Percentiles rank a stretch among this genome's conserved stretches.
phyloP scores from a whole-genome alignment of 1,139 yeast genomes.

The Geotrichum histeridarum region DNA sequence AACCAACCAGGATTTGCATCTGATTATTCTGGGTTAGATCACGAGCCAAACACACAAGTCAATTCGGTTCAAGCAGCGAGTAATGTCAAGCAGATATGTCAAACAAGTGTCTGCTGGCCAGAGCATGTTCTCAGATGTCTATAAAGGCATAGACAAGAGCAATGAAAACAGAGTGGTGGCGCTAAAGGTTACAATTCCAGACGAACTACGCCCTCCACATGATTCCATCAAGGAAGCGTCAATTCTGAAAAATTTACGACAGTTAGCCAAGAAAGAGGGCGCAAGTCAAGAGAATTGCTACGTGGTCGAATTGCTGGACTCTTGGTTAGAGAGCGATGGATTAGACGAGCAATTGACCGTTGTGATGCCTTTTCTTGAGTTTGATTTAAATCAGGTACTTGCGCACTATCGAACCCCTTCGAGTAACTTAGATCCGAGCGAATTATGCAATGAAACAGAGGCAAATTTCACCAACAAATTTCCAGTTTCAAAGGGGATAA shows the following conservation, averaged over 20 bases:
- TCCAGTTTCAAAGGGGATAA: conserved; percentile 26
- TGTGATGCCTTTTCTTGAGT: conserved; percentile 41
- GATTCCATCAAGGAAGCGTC: conserved; percentile 42
- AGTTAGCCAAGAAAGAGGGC: not conserved
- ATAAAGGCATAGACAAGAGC: conserved; percentile 24
- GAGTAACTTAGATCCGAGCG: not conserved
- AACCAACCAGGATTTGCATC: too few relatives aligned
- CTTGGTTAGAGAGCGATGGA: conserved; percentile 21
- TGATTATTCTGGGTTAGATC: too few relatives aligned
- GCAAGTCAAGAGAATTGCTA: conserved; percentile 1
- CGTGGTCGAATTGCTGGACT: conserved; percentile 34
- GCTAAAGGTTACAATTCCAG: conserved; percentile 45
- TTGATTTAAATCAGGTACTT: conserved; percentile 38
- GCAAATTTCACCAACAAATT: conserved; percentile 32
- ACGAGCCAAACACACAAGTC: too few relatives aligned
- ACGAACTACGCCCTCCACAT: conserved; percentile 50
- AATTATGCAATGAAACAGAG: conserved; percentile 20
- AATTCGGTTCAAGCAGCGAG: too few relatives aligned
- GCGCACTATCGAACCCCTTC: conserved; percentile 34
- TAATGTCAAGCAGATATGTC: conserved; percentile 1
- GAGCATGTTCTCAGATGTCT: conserved; percentile 39
- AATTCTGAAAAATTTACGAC: conserved; percentile 33
- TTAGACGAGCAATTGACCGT: conserved; percentile 41
- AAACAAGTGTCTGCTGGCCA: conserved; percentile 26
- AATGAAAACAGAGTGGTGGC: conserved; percentile 33